These are phyloP conservation scores for Rhizophagus clarus DNA, from an alignment of 192 early-diverging fungal species.

Conservation along the genomic window DNA sequence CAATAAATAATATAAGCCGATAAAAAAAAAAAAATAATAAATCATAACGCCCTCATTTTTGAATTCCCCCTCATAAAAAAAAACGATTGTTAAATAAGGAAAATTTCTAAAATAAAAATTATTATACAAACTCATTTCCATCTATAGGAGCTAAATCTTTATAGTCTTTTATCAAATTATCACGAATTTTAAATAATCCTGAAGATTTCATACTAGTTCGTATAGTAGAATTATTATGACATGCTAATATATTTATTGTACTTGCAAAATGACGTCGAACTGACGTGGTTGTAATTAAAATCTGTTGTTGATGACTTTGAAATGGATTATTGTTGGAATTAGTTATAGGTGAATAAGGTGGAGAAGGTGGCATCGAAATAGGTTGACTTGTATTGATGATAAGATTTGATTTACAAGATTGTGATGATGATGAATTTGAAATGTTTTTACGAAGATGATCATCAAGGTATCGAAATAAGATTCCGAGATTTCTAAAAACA, in stretches of 20 bases:
- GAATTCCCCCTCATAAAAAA: no score
- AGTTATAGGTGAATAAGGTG: constrained; percentile 27
- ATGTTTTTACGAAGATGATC: constrained; percentile 35
- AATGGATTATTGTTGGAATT: constrained; percentile 3
- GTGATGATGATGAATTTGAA: constrained; percentile 24
- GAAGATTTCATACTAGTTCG: constrained; percentile 46
- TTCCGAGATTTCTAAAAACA: constrained; percentile 42
- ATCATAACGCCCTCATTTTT: no score
- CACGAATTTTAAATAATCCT: constrained; percentile 46
- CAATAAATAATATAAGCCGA: no score
- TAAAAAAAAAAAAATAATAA: no score
- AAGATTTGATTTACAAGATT: constrained; percentile 1
- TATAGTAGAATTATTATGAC: constrained; percentile 43
- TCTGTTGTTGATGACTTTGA: constrained; percentile 10
- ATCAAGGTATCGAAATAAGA: constrained; percentile 37
- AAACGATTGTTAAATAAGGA: not conserved
- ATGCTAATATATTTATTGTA: constrained; percentile 45
- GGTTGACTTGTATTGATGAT: not conserved
- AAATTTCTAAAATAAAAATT: not conserved
- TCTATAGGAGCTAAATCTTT: constrained; percentile 16
- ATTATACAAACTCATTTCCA: constrained; percentile 20
- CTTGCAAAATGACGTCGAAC: constrained; percentile 41
- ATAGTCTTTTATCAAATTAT: constrained; percentile 38
- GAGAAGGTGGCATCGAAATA: constrained; percentile 6
- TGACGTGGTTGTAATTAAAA: constrained; percentile 33